Conservation (phyloP, 176 grass and related monocot genomes). For the Tillandsia leiboldiana region DNA sequence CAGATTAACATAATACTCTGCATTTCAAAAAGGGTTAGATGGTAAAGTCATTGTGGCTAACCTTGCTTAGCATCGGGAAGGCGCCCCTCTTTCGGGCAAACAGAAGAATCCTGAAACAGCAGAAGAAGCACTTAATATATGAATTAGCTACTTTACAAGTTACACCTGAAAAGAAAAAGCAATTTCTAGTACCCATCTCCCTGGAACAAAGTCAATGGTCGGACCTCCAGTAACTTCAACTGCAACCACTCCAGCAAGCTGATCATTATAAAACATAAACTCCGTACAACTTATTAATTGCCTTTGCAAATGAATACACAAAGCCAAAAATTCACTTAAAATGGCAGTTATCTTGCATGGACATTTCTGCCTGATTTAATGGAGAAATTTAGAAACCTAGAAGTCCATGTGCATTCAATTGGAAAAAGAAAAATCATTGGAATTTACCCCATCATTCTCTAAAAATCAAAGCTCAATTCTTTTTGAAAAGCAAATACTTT, state of each 20-base stretch:
- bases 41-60: constrained; percentile 11
- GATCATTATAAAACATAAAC: constrained; percentile 18
- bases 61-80: constrained; percentile 96
- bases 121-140: constrained; percentile 12
- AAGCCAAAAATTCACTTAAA: too few species aligned
- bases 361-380: too few species aligned
- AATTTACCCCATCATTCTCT: too few species aligned
- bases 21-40: not conserved
- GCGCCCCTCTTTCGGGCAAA: constrained; percentile 78
- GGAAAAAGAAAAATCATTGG: too few species aligned
- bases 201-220: constrained; percentile 75
- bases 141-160: not conserved
- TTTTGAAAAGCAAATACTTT: too few species aligned
- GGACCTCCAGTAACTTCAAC: constrained; percentile 92
- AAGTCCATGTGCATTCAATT: not conserved
- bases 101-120: constrained; percentile 72
- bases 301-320: not conserved
- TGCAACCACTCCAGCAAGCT: constrained; percentile 93
- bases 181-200: constrained; percentile 48
- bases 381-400: not conserved
- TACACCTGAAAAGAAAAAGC: not conserved
- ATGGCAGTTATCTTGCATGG: too few species aligned
- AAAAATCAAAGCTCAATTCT: not conserved
- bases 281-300: not conserved
- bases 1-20: not conserved